Evolutionary conservation across 1,139 yeast species (phyloP).

Genomic region (Candida mesenterica): DNA sequence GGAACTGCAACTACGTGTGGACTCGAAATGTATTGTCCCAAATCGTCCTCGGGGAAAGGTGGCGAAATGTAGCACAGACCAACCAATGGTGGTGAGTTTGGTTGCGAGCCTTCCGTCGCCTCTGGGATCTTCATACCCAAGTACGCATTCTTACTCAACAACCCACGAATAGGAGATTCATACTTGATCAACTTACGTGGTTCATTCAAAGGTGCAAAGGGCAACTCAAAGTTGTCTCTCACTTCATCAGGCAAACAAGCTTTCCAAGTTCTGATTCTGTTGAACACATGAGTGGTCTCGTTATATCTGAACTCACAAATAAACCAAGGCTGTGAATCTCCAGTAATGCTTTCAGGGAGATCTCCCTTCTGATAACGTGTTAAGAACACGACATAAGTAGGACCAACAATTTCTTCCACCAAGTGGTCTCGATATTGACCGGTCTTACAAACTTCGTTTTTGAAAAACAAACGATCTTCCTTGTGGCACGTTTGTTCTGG

Average conservation of each 20-base stretch:
- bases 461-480: conserved; percentile 82
- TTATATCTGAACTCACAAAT: conserved; percentile 95
- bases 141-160: conserved; percentile 72
- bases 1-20: conserved; percentile 52
- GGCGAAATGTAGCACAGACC: conserved; percentile 88
- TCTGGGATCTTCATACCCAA: conserved; percentile 76
- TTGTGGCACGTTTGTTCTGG: conserved; percentile 98
- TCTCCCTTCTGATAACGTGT: conserved; percentile 95
- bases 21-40: conserved; percentile 65
- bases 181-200: conserved; percentile 69
- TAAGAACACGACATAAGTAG: conserved; percentile 91
- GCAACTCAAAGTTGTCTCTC: conserved; percentile 81
- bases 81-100: conserved; percentile 80
- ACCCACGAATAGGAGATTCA: conserved; percentile 79
- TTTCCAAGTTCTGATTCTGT: conserved; percentile 96
- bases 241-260: conserved; percentile 98
- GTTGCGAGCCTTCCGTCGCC: conserved; percentile 74
- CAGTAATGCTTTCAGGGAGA: conserved; percentile 65
- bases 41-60: conserved; percentile 71
- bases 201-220: conserved; percentile 51
- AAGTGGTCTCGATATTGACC: conserved; percentile 96
- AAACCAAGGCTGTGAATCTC: conserved; percentile 77
- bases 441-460: conserved; percentile 92
- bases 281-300: conserved; percentile 84
- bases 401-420: conserved; percentile 84